A percentile compares a stretch with the other conserved stretches of the same genome.
Evolutionary conservation across 495 filamentous ascomycete genomes (phyloP).

Genomic region (Podospora australis): DNA sequence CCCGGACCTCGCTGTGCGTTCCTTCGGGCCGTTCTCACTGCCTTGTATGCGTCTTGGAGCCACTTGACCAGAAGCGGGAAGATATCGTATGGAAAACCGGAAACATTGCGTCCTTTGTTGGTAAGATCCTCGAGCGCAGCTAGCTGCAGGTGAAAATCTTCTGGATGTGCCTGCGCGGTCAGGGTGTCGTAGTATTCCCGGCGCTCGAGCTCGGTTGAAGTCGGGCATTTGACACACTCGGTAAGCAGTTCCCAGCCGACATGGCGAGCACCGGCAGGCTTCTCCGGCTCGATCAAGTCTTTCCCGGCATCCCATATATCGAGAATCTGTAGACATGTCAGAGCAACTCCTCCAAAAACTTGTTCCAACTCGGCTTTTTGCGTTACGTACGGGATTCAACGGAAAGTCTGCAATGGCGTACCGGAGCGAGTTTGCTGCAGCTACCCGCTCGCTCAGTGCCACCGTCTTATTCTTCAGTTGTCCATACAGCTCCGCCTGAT

Average conservation of each 20-base stretch:
- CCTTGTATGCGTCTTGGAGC: constrained; percentile 51
- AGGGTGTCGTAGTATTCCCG: constrained; percentile 58
- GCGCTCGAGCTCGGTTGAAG: constrained; percentile 58
- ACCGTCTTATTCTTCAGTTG: constrained; percentile 42
- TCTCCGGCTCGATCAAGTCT: constrained; percentile 54
- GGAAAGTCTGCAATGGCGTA: constrained; percentile 51
- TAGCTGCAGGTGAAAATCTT: constrained; percentile 59
- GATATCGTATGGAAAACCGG: constrained; percentile 58
- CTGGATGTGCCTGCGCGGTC: constrained; percentile 40
- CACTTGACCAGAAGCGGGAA: constrained; percentile 52
- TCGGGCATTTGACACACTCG: constrained; percentile 54
- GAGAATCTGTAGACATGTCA: constrained; percentile 35
- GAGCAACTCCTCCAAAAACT: too few species aligned
- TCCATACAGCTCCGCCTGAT: constrained; percentile 39
- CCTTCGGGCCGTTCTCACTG: constrained; percentile 44
- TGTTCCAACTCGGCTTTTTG: too few species aligned
- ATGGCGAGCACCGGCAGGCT: constrained; percentile 45
- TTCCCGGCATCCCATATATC: constrained; percentile 59
- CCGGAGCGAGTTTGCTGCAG: constrained; percentile 50
- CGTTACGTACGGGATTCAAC: constrained; percentile 40
- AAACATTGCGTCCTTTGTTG: constrained; percentile 54
- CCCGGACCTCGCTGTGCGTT: constrained; percentile 25
- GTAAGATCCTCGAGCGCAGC: constrained; percentile 56
- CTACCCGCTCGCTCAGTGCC: constrained; percentile 43
- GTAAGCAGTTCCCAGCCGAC: constrained; percentile 58